These are phyloP conservation scores for Ustilago esculenta DNA, from an alignment of 1,284 basidiomycete genomes.

Conservation along the genomic window DNA sequence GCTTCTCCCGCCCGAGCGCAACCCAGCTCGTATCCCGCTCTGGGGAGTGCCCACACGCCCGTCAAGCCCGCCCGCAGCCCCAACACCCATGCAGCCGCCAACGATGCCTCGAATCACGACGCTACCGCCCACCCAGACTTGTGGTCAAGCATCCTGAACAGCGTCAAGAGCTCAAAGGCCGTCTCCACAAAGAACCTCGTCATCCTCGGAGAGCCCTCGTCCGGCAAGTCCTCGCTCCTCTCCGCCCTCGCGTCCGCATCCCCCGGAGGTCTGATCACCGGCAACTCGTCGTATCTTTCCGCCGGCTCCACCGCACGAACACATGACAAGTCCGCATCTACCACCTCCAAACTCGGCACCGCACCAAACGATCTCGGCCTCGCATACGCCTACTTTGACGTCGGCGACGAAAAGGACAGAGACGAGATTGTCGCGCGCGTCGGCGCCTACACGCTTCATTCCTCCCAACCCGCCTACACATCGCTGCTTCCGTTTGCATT, in stretches of 20 bases:
- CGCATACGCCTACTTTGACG: conserved; percentile 59
- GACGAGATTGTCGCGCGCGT: conserved; percentile 68
- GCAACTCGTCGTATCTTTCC: conserved; percentile 3
- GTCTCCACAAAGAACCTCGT: conserved; percentile 85
- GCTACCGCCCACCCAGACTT: conserved; percentile 71
- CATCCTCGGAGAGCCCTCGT: conserved; percentile 76
- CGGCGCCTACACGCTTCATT: conserved; percentile 88
- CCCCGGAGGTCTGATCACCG: conserved; percentile 66
- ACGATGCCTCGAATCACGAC: conserved; percentile 2
- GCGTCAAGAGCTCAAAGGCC: conserved; percentile 83
- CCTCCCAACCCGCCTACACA: conserved; percentile 77
- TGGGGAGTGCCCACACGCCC: conserved; percentile 13
- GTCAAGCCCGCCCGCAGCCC: conserved; percentile 16
- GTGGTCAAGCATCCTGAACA: conserved; percentile 90
- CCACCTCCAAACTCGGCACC: not conserved
- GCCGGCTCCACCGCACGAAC: not conserved
- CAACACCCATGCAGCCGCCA: conserved; percentile 1
- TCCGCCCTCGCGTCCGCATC: conserved; percentile 71
- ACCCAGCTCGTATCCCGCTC: conserved; percentile 1
- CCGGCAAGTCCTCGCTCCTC: conserved; percentile 79
- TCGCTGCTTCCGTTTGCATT: conserved; percentile 84
- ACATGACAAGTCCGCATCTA: conserved; percentile 5
- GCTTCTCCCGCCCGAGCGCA: conserved; percentile 17
- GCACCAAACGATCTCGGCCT: conserved; percentile 48
- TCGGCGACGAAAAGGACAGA: conserved; percentile 56